phyloP scores from a whole-genome alignment of 345 rosid species.

The Erucastrum elatum region DNA sequence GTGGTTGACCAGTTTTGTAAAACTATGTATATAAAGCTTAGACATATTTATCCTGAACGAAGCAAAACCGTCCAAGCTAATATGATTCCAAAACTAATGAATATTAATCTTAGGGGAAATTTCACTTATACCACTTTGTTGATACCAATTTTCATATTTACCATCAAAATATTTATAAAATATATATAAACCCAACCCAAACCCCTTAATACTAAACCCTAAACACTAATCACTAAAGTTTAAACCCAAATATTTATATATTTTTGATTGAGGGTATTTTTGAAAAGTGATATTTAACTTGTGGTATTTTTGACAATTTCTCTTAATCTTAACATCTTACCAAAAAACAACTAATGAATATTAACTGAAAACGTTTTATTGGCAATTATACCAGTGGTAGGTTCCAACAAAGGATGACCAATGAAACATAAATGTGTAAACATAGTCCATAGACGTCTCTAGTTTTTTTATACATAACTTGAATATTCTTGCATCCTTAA shows the following conservation, averaged over 20 bases:
- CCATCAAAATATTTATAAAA: no score
- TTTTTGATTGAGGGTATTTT: no score
- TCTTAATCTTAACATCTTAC: no score
- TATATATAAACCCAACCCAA: no score
- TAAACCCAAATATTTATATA: no score
- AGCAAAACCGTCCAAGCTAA: conserved; percentile 1
- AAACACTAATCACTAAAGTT: no score
- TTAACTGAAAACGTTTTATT: neutral
- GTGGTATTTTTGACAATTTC: no score
- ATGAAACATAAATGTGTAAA: neutral
- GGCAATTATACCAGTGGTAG: neutral
- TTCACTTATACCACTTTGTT: no score
- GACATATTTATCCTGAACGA: neutral
- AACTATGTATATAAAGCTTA: neutral
- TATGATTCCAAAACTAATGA: neutral
- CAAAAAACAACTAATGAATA: neutral
- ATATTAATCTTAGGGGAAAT: no score
- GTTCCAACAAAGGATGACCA: neutral
- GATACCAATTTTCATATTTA: no score
- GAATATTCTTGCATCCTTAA: neutral
- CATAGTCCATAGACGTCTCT: neutral
- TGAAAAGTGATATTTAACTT: no score
- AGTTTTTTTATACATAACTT: neutral
- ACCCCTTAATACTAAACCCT: no score
- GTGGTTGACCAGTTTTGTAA: neutral